These are phyloP conservation scores for Handroanthus guayacan DNA, from an alignment of 257 asterid genomes.

Conservation along the genomic window DNA sequence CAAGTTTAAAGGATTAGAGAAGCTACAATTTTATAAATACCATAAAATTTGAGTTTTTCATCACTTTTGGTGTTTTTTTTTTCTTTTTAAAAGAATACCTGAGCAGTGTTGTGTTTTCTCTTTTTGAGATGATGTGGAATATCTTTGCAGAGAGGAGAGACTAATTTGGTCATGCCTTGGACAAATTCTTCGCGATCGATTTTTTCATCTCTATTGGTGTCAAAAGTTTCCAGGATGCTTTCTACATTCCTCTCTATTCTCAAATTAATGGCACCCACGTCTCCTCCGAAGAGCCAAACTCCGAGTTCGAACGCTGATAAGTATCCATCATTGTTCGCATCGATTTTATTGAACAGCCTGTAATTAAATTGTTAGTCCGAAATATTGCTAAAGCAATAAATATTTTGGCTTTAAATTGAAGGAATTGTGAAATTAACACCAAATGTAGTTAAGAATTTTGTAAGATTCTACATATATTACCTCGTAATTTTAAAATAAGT, in stretches of 20 bases:
- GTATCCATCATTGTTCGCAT: constrained; percentile 42
- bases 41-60: not conserved
- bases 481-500: too few species aligned
- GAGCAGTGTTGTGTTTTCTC: constrained; percentile 22
- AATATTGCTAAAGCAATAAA: not conserved
- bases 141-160: constrained; percentile 37
- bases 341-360: constrained; percentile 54
- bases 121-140: constrained; percentile 24
- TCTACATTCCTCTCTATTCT: constrained; percentile 55
- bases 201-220: constrained; percentile 46
- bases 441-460: too few species aligned
- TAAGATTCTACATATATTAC: too few species aligned
- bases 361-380: not conserved
- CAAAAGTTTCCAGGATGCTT: constrained; percentile 53
- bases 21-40: not conserved
- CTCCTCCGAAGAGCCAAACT: constrained; percentile 59
- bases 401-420: too few species aligned
- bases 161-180: constrained; percentile 47
- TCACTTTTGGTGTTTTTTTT: too few species aligned
- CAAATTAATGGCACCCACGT: constrained; percentile 47
- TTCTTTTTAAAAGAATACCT: constrained; percentile 9
- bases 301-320: constrained; percentile 61
- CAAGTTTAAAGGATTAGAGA: constrained; percentile 7
- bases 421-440: too few species aligned
- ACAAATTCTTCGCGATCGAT: constrained; percentile 53